phyloP scores from a whole-genome alignment of 331 rosid genomes.

The Malus hybrid region DNA sequence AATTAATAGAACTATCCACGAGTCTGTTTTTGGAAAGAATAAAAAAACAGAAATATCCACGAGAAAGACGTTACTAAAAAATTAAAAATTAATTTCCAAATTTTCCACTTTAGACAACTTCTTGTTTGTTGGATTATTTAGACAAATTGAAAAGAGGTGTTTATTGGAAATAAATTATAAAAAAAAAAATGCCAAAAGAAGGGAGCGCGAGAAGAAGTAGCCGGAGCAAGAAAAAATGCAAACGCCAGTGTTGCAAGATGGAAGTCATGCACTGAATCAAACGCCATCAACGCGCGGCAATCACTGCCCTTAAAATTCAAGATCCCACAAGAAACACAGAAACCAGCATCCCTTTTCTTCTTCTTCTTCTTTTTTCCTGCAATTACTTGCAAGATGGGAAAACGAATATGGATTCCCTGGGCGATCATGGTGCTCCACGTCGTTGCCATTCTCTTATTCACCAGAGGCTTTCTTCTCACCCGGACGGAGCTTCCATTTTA shows the following conservation, averaged over 20 bases:
- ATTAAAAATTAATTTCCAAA: too few relatives aligned
- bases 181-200: not conserved
- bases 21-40: too few relatives aligned
- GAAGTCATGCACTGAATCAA: not conserved
- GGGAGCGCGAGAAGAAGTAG: too few relatives aligned
- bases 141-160: too few relatives aligned
- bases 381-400: not conserved
- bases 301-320: not conserved
- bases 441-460: constrained; percentile 57
- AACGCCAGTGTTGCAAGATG: too few relatives aligned
- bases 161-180: too few relatives aligned
- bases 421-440: constrained; percentile 47
- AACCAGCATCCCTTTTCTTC: not conserved
- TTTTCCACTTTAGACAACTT: too few relatives aligned
- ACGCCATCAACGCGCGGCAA: not conserved
- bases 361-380: not conserved
- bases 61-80: too few relatives aligned
- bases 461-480: constrained; percentile 84
- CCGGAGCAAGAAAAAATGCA: too few relatives aligned
- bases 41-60: too few relatives aligned
- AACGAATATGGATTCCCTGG: constrained; percentile 61
- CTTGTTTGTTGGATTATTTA: too few relatives aligned
- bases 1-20: too few relatives aligned
- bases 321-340: not conserved
- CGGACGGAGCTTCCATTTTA: constrained; percentile 82